These are phyloP conservation scores for Straminergon stramineum DNA, from an alignment of 225 moss, liverwort and hornwort genomes.

Conservation along the genomic window DNA sequence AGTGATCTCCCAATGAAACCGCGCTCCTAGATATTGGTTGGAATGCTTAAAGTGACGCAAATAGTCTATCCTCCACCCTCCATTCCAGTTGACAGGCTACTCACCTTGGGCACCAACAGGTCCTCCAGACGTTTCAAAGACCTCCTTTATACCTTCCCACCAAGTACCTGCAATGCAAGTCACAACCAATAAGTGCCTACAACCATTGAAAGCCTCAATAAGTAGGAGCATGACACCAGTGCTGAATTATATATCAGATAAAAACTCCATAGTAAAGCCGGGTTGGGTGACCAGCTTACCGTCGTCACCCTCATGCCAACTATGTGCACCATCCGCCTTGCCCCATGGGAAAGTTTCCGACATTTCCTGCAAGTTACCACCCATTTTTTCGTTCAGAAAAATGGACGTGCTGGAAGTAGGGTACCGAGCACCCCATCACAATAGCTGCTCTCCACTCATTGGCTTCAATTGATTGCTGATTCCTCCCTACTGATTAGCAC, in stretches of 20 bases:
- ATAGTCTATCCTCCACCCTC: background rate
- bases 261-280: background rate
- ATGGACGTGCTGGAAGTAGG: background rate
- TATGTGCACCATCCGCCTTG: conserved; percentile 66
- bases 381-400: background rate
- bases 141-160: conserved; percentile 48
- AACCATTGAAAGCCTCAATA: background rate
- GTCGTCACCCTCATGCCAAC: conserved; percentile 72
- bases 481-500: background rate
- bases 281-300: conserved; percentile 10
- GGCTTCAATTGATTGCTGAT: background rate
- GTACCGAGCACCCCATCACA: background rate
- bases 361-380: conserved; percentile 29
- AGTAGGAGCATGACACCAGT: background rate
- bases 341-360: conserved; percentile 52
- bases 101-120: conserved; percentile 53
- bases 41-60: background rate
- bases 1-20: background rate
- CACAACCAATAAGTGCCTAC: background rate
- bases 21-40: background rate
- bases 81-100: background rate
- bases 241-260: background rate
- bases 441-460: no score
- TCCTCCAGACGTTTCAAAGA: conserved; percentile 50
- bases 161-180: conserved; percentile 33